phyloP scores from a whole-genome alignment of 2,329 filamentous ascomycete genomes.

The Boeremia exigua region DNA sequence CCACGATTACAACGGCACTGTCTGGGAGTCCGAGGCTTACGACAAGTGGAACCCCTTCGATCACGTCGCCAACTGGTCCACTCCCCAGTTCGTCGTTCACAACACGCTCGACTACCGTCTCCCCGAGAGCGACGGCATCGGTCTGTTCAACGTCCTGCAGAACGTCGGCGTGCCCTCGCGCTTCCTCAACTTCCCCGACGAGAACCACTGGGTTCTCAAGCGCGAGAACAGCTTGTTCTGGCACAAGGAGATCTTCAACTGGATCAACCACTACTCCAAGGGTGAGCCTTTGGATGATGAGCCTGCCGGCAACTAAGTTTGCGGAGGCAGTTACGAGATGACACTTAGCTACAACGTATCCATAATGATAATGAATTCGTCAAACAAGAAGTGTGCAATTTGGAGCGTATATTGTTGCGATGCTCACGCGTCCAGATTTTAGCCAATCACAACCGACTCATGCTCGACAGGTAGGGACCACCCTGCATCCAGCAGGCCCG shows the following conservation, averaged over 20 bases:
- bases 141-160: conserved; percentile 86
- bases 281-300: conserved; percentile 37
- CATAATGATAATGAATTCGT: conserved; percentile 21
- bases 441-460: no score
- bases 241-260: conserved; percentile 65
- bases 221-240: conserved; percentile 91
- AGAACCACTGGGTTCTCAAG: conserved; percentile 83
- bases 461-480: no score
- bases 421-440: no score
- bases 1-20: conserved; percentile 50
- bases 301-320: conserved; percentile 36
- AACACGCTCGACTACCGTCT: conserved; percentile 89
- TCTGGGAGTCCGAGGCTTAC: conserved; percentile 53
- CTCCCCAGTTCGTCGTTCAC: conserved; percentile 88
- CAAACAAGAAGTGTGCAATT: neutral
- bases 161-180: conserved; percentile 75
- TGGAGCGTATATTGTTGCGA: no score
- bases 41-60: conserved; percentile 63
- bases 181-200: conserved; percentile 80
- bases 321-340: conserved; percentile 9
- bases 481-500: no score
- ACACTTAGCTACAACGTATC: conserved; percentile 7
- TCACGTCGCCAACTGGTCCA: conserved; percentile 73
- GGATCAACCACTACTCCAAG: conserved; percentile 48
- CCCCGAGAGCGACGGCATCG: conserved; percentile 81